Percentiles rank a stretch among this genome's conserved stretches.
Evolutionary conservation across 352 stramenopile genomes (phyloP).

Genomic region (Phytophthora capsici): DNA sequence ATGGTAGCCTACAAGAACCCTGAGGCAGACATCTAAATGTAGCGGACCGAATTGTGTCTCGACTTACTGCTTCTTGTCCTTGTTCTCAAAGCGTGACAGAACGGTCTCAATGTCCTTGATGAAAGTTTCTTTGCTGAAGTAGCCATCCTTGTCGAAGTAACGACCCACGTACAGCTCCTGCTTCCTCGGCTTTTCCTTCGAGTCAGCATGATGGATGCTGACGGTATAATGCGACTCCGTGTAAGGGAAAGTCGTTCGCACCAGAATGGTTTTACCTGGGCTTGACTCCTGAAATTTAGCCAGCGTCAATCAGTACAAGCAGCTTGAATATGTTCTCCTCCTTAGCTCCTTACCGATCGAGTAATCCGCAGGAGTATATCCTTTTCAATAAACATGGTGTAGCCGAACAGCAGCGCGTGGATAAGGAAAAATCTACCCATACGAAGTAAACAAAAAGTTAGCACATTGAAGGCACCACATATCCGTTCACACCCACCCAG

Average conservation of each 20-base stretch:
- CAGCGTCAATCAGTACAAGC: constrained; percentile 2
- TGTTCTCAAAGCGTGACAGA: constrained; percentile 70
- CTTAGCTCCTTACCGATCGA: constrained; percentile 54
- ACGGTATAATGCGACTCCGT: constrained; percentile 79
- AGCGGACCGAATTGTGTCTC: constrained; percentile 21
- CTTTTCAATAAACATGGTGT: constrained; percentile 77
- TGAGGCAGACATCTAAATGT: constrained; percentile 71
- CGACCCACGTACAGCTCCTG: constrained; percentile 82
- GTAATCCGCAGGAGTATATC: constrained; percentile 78
- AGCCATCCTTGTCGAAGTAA: constrained; percentile 88
- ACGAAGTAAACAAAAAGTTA: not conserved
- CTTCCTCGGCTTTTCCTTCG: constrained; percentile 52
- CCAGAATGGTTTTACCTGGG: constrained; percentile 48
- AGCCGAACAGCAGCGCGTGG: constrained; percentile 74
- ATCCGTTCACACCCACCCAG: constrained; percentile 45
- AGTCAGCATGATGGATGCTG: constrained; percentile 53
- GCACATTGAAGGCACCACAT: not conserved
- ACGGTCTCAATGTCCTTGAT: constrained; percentile 69
- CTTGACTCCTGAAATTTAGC: constrained; percentile 37
- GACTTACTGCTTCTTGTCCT: constrained; percentile 75
- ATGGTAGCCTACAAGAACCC: constrained; percentile 98
- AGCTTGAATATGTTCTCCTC: not conserved
- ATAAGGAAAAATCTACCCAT: constrained; percentile 79
- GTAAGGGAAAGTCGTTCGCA: constrained; percentile 76
- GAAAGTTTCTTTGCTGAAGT: constrained; percentile 84